phyloP scores from a whole-genome alignment of 805 yeast species.

The Kazachstania africana region DNA sequence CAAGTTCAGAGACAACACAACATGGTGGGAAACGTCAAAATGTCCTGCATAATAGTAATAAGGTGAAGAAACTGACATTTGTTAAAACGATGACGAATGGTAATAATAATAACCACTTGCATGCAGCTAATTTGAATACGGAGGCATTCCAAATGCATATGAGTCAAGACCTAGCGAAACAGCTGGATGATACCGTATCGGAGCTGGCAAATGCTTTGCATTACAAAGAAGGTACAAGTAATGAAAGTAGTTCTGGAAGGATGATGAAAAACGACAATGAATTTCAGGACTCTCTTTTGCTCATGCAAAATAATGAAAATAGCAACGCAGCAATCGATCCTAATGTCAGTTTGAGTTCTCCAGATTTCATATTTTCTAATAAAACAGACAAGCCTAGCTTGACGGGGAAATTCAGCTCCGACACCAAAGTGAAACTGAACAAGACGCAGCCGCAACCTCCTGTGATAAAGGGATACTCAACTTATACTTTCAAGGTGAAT shows the following conservation, averaged over 20 bases:
- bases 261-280: no score
- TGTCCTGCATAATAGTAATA: background rate
- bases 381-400: background rate
- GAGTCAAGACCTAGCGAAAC: background rate
- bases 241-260: no score
- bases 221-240: background rate
- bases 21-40: background rate
- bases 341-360: background rate
- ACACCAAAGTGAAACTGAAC: constrained; percentile 6
- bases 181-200: background rate
- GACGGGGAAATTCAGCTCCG: constrained; percentile 6
- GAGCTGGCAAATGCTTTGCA: background rate
- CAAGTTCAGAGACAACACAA: background rate
- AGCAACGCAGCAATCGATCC: no score
- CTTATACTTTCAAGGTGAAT: constrained; percentile 16
- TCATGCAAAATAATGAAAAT: no score
- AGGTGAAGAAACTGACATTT: constrained; percentile 3
- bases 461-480: constrained; percentile 8
- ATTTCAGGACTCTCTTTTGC: no score
- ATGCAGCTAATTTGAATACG: background rate
- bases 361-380: background rate
- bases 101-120: background rate
- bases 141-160: no score
- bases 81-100: constrained; percentile 1
- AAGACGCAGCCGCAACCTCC: constrained; percentile 5